Percentiles rank a stretch among this genome's conserved stretches.
These are phyloP conservation scores for Suillus hirtellus DNA, from an alignment of 768 basidiomycete species.

Conservation along the genomic window DNA sequence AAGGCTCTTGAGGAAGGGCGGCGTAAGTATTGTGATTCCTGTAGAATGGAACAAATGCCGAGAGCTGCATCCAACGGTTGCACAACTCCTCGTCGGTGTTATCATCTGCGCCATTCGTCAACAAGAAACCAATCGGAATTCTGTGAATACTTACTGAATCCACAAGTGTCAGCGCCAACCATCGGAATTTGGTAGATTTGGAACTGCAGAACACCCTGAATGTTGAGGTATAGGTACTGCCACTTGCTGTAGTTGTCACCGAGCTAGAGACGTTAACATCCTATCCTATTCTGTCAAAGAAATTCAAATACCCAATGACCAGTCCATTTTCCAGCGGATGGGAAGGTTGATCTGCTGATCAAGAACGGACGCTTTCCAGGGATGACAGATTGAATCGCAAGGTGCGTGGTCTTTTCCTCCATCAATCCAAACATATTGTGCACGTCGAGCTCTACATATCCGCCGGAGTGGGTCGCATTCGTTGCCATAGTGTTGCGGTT, in stretches of 20 bases:
- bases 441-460: slow-evolving; percentile 61
- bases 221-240: slow-evolving; percentile 68
- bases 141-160: slow-evolving; percentile 25
- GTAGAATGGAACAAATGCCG: slow-evolving; percentile 81
- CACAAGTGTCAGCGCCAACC: slow-evolving; percentile 73
- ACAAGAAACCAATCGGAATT: neutral
- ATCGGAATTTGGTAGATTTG: slow-evolving; percentile 83
- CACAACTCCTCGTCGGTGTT: slow-evolving; percentile 83
- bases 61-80: slow-evolving; percentile 85
- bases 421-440: slow-evolving; percentile 75
- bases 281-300: slow-evolving; percentile 4
- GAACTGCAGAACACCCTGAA: slow-evolving; percentile 80
- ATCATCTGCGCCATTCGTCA: neutral
- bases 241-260: slow-evolving; percentile 80
- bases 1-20: slow-evolving; percentile 78
- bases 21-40: slow-evolving; percentile 72
- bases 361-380: slow-evolving; percentile 69
- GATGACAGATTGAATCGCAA: slow-evolving; percentile 53
- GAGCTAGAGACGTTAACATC: slow-evolving; percentile 39
- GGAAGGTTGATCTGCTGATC: slow-evolving; percentile 69
- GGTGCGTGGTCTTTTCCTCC: slow-evolving; percentile 67
- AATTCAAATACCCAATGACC: slow-evolving; percentile 60
- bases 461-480: slow-evolving; percentile 68
- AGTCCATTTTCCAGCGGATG: slow-evolving; percentile 67
- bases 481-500: slow-evolving; percentile 59